phyloP scores from a whole-genome alignment of 257 asterid species.

The Henckelia pumila region DNA sequence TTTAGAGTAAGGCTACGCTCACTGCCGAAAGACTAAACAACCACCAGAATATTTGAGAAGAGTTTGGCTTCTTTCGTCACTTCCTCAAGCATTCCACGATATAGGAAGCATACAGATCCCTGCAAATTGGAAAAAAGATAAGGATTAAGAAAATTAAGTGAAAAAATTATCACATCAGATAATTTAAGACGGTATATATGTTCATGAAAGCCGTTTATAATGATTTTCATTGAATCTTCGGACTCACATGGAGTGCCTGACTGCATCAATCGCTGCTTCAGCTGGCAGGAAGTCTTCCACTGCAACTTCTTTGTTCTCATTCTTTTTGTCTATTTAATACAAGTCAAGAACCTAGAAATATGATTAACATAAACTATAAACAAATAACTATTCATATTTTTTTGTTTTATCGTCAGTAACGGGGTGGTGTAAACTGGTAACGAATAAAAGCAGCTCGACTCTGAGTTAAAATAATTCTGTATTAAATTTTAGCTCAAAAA shows the following conservation, averaged over 20 bases:
- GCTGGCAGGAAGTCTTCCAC: constrained; percentile 59
- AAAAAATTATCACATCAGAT: neutral
- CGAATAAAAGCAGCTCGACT: too few species aligned
- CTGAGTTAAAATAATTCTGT: too few species aligned
- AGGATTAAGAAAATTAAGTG: neutral
- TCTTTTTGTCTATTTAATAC: constrained; percentile 59
- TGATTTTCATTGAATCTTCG: neutral
- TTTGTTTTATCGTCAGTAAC: too few species aligned
- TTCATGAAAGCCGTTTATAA: too few species aligned
- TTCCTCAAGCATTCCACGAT: neutral
- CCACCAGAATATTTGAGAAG: neutral
- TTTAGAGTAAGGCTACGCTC: neutral
- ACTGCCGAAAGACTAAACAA: neutral
- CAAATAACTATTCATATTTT: neutral
- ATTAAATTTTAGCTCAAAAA: neutral
- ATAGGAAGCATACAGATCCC: neutral
- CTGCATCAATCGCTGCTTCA: constrained; percentile 43
- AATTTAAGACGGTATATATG: neutral
- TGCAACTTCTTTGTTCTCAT: constrained; percentile 79
- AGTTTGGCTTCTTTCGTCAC: neutral
- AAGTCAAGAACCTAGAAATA: constrained; percentile 35
- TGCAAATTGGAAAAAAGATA: neutral
- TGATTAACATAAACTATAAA: neutral
- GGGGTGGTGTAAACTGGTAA: too few species aligned
- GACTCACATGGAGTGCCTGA: constrained; percentile 65